These are phyloP conservation scores for Daucus carota DNA, from an alignment of 129 eudicot species.

Conservation along the genomic window DH1_v3.0 NC_030384.2:43233001-43233500, in stretches of 20 bases:
- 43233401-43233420: slow-evolving; percentile 7
- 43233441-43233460: slow-evolving; percentile 1
- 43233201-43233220: background rate
- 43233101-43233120: too few species aligned
- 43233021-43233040: background rate
- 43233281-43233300: background rate
- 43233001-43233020: background rate
- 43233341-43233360: background rate
- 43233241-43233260: background rate
- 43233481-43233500: slow-evolving; percentile 13
- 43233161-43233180: background rate
- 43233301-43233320: background rate
- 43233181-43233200: background rate
- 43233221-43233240: background rate
- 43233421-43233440: slow-evolving; percentile 2
- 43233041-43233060: background rate
- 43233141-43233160: background rate
- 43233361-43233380: background rate
- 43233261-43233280: background rate
- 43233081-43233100: too few species aligned
- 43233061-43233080: background rate
- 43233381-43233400: slow-evolving; percentile 4
- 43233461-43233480: slow-evolving; percentile 3
- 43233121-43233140: background rate
- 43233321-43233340: background rate